Conservation (phyloP, 306 rosid species). For the Acacia acuminata region DNA sequence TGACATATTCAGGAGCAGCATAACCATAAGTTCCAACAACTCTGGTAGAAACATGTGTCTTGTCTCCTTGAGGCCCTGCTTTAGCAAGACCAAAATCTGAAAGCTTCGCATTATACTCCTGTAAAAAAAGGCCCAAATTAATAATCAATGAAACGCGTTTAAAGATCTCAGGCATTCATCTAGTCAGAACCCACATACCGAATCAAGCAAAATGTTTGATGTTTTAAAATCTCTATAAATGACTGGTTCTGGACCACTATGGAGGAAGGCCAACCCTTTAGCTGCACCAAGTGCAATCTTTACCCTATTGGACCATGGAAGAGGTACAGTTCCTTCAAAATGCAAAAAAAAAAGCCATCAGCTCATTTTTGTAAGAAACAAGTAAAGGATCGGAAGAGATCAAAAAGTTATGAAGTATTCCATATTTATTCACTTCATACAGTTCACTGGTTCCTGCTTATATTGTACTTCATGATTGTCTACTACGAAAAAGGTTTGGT, state of each 20-base stretch:
- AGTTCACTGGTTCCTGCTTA: neutral
- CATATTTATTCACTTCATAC: slow-evolving; percentile 21
- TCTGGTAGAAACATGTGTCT: slow-evolving; percentile 95
- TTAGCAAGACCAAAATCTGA: slow-evolving; percentile 99
- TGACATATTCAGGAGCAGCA: slow-evolving; percentile 97
- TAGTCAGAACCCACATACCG: slow-evolving; percentile 50
- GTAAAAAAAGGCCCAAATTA: slow-evolving; percentile 32
- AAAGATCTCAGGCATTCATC: slow-evolving; percentile 4
- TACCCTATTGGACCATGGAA: slow-evolving; percentile 91
- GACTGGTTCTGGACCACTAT: slow-evolving; percentile 89
- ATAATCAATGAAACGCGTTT: neutral
- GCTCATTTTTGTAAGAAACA: slow-evolving; percentile 31
- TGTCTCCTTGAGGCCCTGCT: slow-evolving; percentile 98
- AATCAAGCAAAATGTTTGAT: slow-evolving; percentile 92
- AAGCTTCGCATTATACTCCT: slow-evolving; percentile 97
- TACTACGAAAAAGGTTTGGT: neutral
- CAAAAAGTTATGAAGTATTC: neutral
- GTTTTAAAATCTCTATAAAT: slow-evolving; percentile 98
- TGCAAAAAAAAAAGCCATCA: slow-evolving; percentile 40
- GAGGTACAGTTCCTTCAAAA: slow-evolving; percentile 92
- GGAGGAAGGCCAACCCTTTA: slow-evolving; percentile 96
- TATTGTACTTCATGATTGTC: slow-evolving; percentile 1
- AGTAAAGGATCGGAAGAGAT: slow-evolving; percentile 22
- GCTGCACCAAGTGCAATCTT: slow-evolving; percentile 97
- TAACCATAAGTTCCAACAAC: slow-evolving; percentile 96